Evolutionary conservation across 371 early-diverging fungal genomes (phyloP).

Genomic region (Rhizopus sp.): DNA sequence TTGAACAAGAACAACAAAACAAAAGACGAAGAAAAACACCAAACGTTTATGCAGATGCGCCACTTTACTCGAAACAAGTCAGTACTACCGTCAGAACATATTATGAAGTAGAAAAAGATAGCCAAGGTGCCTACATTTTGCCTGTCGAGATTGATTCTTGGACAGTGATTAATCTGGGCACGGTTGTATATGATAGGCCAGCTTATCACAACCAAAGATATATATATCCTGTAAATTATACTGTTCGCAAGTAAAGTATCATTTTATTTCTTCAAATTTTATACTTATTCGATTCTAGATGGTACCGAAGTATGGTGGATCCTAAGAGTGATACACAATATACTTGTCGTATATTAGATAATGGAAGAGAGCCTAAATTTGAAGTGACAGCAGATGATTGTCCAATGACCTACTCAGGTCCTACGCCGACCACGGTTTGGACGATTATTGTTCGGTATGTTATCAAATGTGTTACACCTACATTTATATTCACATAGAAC

Average conservation of each 20-base stretch:
- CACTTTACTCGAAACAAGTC: slow-evolving; percentile 20
- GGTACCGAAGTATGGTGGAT: slow-evolving; percentile 81
- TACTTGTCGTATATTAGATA: slow-evolving; percentile 80
- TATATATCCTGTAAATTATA: slow-evolving; percentile 92
- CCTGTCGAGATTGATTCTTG: slow-evolving; percentile 85
- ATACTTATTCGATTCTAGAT: slow-evolving; percentile 33
- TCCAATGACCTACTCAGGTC: slow-evolving; percentile 49
- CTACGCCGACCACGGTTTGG: slow-evolving; percentile 57
- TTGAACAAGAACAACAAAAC: neutral
- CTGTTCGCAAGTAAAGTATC: slow-evolving; percentile 51
- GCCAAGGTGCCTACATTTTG: slow-evolving; percentile 70
- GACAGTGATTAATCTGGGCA: slow-evolving; percentile 76
- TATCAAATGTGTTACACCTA: slow-evolving; percentile 3
- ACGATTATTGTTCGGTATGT: slow-evolving; percentile 51
- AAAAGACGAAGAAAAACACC: slow-evolving; percentile 1
- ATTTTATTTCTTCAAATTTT: neutral
- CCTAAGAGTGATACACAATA: slow-evolving; percentile 71
- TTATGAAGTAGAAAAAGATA: slow-evolving; percentile 65
- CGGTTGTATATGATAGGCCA: slow-evolving; percentile 76
- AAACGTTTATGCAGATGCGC: too few relatives aligned
- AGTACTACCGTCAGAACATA: slow-evolving; percentile 43
- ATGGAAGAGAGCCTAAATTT: slow-evolving; percentile 76
- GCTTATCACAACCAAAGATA: slow-evolving; percentile 91
- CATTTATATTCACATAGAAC: neutral
- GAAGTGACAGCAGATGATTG: slow-evolving; percentile 56